phyloP scores from a whole-genome alignment of 73 alveolate genomes.

The Urostyla sp. region DNA sequence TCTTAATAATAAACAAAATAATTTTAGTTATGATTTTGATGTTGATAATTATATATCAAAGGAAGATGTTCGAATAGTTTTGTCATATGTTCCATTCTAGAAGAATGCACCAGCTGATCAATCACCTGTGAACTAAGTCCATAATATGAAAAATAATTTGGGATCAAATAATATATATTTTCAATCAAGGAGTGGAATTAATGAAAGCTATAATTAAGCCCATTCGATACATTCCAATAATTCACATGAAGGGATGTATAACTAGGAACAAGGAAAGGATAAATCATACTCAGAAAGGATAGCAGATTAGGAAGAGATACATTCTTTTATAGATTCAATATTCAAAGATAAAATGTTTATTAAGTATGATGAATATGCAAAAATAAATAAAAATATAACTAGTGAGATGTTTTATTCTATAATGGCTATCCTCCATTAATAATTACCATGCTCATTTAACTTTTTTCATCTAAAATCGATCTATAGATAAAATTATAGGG shows the following conservation, averaged over 20 bases:
- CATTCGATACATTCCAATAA: not conserved
- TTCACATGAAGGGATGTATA: slow-evolving; percentile 38
- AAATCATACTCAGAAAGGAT: slow-evolving; percentile 35
- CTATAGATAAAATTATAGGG: too few relatives aligned
- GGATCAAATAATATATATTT: too few relatives aligned
- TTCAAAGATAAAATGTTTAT: slow-evolving; percentile 20
- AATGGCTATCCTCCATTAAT: slow-evolving; percentile 39
- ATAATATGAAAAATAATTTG: too few relatives aligned
- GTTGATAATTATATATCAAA: slow-evolving; percentile 33
- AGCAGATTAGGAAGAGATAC: slow-evolving; percentile 33
- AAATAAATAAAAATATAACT: slow-evolving; percentile 22
- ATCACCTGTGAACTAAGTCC: too few relatives aligned
- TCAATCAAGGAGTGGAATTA: not conserved
- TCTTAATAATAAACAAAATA: not conserved
- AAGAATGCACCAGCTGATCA: too few relatives aligned
- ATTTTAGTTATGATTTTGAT: slow-evolving; percentile 61
- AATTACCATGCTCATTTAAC: slow-evolving; percentile 42
- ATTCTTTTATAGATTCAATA: not conserved
- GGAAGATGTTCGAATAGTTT: slow-evolving; percentile 56
- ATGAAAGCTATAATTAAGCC: slow-evolving; percentile 23
- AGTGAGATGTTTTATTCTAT: slow-evolving; percentile 45
- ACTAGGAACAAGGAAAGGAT: slow-evolving; percentile 39
- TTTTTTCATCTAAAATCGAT: slow-evolving; percentile 30
- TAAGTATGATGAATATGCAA: slow-evolving; percentile 7
- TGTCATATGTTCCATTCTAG: slow-evolving; percentile 52